Base-by-base conservation (phyloP, 805 yeast genomes). In the Ogataea angusta region DNA sequence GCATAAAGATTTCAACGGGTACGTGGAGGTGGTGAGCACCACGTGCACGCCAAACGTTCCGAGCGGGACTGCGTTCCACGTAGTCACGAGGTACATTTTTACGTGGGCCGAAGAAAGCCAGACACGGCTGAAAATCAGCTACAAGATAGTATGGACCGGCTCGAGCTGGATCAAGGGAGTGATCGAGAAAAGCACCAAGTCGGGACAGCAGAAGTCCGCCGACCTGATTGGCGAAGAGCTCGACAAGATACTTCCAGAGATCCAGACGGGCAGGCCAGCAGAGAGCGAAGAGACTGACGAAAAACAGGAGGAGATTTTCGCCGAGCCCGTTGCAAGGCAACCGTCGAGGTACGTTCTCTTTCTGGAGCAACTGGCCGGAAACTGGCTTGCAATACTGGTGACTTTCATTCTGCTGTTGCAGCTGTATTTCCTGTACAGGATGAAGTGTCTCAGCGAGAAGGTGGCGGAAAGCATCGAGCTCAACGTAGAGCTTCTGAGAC, bases 41-140 rank as follows among this genome's bases (percentile, higher is more conserved):
- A 78, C 91, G 0, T 68, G 66, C 29, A 90, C 99, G 0, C 99
- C 99, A 0, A 93, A 88, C 56, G 98, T 93, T 12, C 99, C 99
- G 0, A 84, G 90, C 53, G 99, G 99, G 4, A 73, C 73, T 30
- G 74, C 85, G 1, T 93, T 93, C 60, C 70, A 75, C 23, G 89
- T 89, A 2, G 72, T 78, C 47, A 86, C 96, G 0, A 70, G 85
- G 45, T 85, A 80, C 53, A 67, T 80, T 32, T 63, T 88, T 40
- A 71, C 82, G 3, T 93, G 99, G 98, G 88, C 72, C 0, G 69
- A 67, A 7, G 62, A 70, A 21, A 85, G 82, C 53, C 59, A 66
- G 17, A 82, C 95, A 4, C 66, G 69, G 34, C 52, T 93, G 28
- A 66, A 66, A 31, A 63, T 85, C n/a, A 75, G 89, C n/a, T 85